Evolutionary conservation across 306 rosid species (phyloP).

Genomic region (Acmispon strigosus): DNA sequence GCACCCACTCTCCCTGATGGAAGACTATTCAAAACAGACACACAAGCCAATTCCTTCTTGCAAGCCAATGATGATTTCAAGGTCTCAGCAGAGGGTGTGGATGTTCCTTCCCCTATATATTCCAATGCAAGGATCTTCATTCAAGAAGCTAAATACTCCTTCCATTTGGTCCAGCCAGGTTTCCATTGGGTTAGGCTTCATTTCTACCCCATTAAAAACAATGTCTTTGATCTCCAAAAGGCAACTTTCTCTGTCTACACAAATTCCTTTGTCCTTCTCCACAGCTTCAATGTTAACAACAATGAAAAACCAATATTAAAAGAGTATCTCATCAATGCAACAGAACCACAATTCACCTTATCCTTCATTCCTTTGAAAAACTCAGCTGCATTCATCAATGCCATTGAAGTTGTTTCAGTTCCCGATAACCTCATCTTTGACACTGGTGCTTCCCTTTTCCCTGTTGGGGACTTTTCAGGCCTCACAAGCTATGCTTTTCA

Average conservation of each 20-base stretch:
- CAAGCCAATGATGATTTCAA: constrained; percentile 50
- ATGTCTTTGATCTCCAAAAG: constrained; percentile 35
- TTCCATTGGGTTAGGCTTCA: constrained; percentile 64
- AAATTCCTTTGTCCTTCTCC: constrained; percentile 44
- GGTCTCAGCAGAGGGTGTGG: constrained; percentile 15
- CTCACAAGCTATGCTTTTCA: constrained; percentile 22
- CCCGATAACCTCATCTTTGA: constrained; percentile 33
- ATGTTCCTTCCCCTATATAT: constrained; percentile 41
- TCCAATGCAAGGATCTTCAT: constrained; percentile 55
- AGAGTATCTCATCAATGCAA: constrained; percentile 43
- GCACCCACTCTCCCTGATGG: constrained; percentile 53
- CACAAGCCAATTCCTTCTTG: constrained; percentile 40
- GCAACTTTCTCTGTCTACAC: constrained; percentile 52
- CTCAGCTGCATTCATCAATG: constrained; percentile 51
- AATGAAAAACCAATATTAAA: constrained; percentile 34
- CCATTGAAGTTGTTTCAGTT: constrained; percentile 47
- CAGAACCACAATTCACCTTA: constrained; percentile 23
- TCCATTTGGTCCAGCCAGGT: constrained; percentile 46
- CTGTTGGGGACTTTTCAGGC: constrained; percentile 25
- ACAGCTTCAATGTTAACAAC: constrained; percentile 45
- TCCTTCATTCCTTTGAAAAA: constrained; percentile 41
- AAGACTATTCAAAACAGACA: constrained; percentile 63
- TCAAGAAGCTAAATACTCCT: constrained; percentile 48
- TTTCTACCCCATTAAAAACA: constrained; percentile 40
- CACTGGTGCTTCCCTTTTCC: constrained; percentile 20